phyloP scores from a whole-genome alignment of 129 eudicot genomes.

The Helichrysum umbraculigerum region DNA sequence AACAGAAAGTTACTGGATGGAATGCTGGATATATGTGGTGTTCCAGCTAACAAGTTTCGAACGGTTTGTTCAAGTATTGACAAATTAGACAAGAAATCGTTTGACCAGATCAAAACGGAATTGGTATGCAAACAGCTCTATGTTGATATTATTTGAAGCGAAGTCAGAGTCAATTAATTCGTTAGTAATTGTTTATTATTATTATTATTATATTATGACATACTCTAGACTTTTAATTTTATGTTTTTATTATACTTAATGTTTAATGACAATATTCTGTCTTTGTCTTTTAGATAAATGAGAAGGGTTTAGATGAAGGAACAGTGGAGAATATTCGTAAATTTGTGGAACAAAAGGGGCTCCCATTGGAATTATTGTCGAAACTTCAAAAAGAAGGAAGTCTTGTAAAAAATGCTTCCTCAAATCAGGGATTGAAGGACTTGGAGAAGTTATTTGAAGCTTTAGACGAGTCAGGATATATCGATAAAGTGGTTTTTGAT shows the following conservation, averaged over 20 bases:
- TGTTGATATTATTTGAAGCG: background rate
- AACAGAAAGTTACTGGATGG: slow-evolving; percentile 91
- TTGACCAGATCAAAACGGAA: slow-evolving; percentile 81
- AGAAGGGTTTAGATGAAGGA: slow-evolving; percentile 72
- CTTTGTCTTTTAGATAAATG: slow-evolving; percentile 51
- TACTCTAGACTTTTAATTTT: background rate
- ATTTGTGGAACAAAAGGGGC: slow-evolving; percentile 64
- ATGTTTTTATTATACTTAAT: background rate
- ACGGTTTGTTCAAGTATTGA: slow-evolving; percentile 96
- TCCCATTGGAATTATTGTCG: slow-evolving; percentile 59
- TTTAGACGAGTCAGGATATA: slow-evolving; percentile 54
- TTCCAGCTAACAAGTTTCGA: slow-evolving; percentile 77
- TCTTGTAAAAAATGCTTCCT: slow-evolving; percentile 51
- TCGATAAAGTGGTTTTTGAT: slow-evolving; percentile 73
- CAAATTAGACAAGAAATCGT: slow-evolving; percentile 85
- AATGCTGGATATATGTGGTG: slow-evolving; percentile 90
- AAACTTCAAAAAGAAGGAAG: slow-evolving; percentile 65
- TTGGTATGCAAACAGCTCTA: slow-evolving; percentile 51
- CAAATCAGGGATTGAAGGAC: slow-evolving; percentile 67
- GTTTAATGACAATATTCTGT: slow-evolving; percentile 8
- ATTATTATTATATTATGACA: no score
- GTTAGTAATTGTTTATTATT: no score
- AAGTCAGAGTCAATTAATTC: background rate
- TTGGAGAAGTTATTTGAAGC: slow-evolving; percentile 77
- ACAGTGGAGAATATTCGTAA: slow-evolving; percentile 73